Conservation (phyloP, 1,284 basidiomycete species). For the Marasmius oreades region DNA sequence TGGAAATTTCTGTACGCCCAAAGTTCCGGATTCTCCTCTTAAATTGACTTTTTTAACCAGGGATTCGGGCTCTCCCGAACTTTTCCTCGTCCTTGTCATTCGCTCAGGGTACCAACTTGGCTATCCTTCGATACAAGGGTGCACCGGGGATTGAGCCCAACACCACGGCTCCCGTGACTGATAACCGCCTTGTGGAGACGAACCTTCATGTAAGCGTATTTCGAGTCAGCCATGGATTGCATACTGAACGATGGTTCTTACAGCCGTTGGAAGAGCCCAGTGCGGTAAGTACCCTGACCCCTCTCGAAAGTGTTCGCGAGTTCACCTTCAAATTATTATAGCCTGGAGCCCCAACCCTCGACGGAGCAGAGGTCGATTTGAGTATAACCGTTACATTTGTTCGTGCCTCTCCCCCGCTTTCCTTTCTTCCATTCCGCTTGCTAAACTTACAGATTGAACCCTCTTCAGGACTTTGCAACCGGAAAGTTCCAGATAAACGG, state of each 20-base stretch:
- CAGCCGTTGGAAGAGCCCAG: not conserved
- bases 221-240: not conserved
- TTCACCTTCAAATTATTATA: too few species aligned
- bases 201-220: not conserved
- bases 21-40: not conserved
- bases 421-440: not conserved
- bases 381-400: not conserved
- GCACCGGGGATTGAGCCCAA: not conserved
- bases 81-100: not conserved
- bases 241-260: not conserved
- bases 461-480: not conserved
- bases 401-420: not conserved
- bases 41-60: not conserved
- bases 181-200: not conserved
- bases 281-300: not conserved
- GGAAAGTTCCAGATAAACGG: constrained; percentile 4
- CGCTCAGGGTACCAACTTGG: not conserved
- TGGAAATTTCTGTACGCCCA: not conserved
- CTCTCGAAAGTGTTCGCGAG: too few species aligned
- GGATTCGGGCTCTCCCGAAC: not conserved
- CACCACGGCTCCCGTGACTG: too few species aligned
- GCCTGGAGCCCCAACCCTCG: not conserved
- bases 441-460: constrained; percentile 10
- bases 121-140: not conserved
- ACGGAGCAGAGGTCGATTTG: not conserved